Conservation (phyloP, 169 alveolate genomes). For the Neospora caninum region DNA sequence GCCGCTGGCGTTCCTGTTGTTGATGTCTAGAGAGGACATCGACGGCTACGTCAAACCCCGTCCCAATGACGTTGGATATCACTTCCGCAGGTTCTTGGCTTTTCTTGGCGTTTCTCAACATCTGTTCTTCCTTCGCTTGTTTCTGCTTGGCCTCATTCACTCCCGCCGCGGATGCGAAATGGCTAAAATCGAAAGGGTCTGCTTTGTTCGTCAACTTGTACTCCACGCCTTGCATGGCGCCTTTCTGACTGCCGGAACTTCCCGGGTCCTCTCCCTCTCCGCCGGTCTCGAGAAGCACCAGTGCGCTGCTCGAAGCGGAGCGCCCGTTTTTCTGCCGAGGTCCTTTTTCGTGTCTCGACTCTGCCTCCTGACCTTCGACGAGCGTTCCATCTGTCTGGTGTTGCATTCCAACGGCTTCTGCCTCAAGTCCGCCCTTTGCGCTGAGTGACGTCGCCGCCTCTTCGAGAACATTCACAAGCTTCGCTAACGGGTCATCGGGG, state of each 20-base stretch:
- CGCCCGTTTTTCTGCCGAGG: not conserved
- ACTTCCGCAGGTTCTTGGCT: not conserved
- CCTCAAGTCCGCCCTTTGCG: not conserved
- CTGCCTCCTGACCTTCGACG: not conserved
- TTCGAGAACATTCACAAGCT: not conserved
- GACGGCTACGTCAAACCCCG: conserved; percentile 11
- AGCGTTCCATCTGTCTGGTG: not conserved
- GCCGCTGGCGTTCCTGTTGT: conserved; percentile 30
- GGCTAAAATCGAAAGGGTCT: conserved; percentile 8
- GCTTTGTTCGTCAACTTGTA: conserved; percentile 22
- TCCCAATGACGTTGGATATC: not conserved
- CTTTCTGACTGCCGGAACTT: not conserved
- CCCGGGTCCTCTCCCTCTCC: not conserved
- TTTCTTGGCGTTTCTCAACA: not conserved
- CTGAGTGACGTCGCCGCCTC: conserved; percentile 11
- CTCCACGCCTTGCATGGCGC: not conserved
- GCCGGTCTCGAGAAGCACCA: not conserved
- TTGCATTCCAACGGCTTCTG: not conserved
- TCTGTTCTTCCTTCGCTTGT: not conserved
- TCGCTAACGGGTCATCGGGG: conserved; percentile 30
- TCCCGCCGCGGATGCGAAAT: not conserved
- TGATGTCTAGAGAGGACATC: conserved; percentile 32
- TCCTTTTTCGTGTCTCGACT: not conserved
- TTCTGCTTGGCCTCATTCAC: not conserved
- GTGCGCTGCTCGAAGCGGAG: not conserved